These are phyloP conservation scores for Pleurotus ostreatus DNA, from an alignment of 768 basidiomycete genomes.

Conservation along the genomic window DNA sequence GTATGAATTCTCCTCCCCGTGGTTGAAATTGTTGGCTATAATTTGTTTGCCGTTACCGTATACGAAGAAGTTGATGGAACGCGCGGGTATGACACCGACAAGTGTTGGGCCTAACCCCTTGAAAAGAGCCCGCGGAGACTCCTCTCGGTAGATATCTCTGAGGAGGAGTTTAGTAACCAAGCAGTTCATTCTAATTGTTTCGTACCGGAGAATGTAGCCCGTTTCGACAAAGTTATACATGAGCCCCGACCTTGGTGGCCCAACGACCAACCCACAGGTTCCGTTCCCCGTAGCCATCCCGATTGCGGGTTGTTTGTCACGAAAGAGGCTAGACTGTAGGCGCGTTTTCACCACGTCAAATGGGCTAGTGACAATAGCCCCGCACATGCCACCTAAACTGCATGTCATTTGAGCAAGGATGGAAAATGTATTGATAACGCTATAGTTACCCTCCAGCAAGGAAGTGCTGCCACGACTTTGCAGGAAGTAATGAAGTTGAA, in stretches of 20 bases:
- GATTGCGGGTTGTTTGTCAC: conserved; percentile 33
- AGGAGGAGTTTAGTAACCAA: background rate
- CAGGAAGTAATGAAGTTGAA: conserved; percentile 43
- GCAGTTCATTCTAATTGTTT: background rate
- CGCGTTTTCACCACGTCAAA: conserved; percentile 99
- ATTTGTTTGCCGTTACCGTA: conserved; percentile 96
- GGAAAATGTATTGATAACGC: conserved; percentile 1
- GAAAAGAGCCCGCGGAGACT: conserved; percentile 87
- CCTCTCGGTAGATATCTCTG: conserved; percentile 84
- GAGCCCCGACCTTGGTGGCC: conserved; percentile 47
- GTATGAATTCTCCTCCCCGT: conserved; percentile 74
- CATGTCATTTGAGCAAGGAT: conserved; percentile 4
- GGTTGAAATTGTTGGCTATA: conserved; percentile 78
- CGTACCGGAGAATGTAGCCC: conserved; percentile 80
- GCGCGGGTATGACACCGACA: conserved; percentile 91
- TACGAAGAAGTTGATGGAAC: conserved; percentile 96
- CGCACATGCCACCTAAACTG: conserved; percentile 96
- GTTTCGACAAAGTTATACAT: conserved; percentile 96
- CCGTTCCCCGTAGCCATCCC: conserved; percentile 34
- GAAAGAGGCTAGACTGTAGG: conserved; percentile 85
- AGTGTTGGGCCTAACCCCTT: conserved; percentile 93
- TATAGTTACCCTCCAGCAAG: conserved; percentile 72
- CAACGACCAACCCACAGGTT: conserved; percentile 32
- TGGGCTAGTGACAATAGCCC: conserved; percentile 93
- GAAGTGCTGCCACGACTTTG: conserved; percentile 83